Conservation (phyloP, 768 basidiomycete genomes). For the Boletus fagicola region DNA sequence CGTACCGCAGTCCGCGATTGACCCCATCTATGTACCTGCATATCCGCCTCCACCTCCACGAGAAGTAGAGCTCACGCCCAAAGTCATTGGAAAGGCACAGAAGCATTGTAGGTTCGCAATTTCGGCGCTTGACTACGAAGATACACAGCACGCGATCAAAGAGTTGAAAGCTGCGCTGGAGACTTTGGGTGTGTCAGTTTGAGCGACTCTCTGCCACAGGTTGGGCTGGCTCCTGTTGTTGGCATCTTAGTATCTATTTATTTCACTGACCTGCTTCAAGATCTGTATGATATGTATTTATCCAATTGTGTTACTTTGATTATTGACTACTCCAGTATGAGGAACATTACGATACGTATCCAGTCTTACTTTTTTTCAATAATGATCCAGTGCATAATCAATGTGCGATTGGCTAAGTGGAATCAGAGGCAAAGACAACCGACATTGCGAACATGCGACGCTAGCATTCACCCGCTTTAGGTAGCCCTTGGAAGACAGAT, state of each 20-base stretch:
- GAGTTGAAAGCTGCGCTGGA: slow-evolving; percentile 78
- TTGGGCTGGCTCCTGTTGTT: slow-evolving; percentile 5
- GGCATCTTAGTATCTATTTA: slow-evolving; percentile 8
- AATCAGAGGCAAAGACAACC: background rate
- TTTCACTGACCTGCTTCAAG: background rate
- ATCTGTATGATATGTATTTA: slow-evolving; percentile 3
- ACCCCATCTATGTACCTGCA: slow-evolving; percentile 13
- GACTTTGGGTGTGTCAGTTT: slow-evolving; percentile 52
- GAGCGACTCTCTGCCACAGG: background rate
- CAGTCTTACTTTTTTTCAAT: background rate
- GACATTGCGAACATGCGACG: background rate
- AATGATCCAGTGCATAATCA: slow-evolving; percentile 1
- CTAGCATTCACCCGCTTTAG: background rate
- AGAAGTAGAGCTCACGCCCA: slow-evolving; percentile 54
- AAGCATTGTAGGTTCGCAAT: slow-evolving; percentile 93
- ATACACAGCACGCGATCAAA: slow-evolving; percentile 78
- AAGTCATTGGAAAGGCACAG: slow-evolving; percentile 71
- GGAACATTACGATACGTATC: slow-evolving; percentile 1
- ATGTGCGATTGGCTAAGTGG: background rate
- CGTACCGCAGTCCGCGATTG: background rate
- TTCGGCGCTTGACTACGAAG: slow-evolving; percentile 94
- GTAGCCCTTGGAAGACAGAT: slow-evolving; percentile 7
- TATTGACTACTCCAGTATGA: background rate
- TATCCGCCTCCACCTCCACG: slow-evolving; percentile 23
- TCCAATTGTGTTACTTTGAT: background rate